Conservation (phyloP, 768 basidiomycete genomes). For the Naganishia onofrii region DNA sequence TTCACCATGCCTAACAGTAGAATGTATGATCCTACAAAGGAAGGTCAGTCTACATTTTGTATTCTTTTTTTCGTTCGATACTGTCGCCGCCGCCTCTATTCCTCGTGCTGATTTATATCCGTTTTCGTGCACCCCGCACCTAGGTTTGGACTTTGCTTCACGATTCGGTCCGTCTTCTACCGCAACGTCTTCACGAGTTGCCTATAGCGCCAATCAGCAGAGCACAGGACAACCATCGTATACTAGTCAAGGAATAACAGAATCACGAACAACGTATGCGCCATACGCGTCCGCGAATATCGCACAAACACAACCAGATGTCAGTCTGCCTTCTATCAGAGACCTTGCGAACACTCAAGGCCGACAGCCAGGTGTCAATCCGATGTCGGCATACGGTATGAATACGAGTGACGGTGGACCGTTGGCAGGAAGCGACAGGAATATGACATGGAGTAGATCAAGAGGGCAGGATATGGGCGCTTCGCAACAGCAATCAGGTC, state of each 20-base stretch:
- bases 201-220: constrained; percentile 13
- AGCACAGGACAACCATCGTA: constrained; percentile 16
- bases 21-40: constrained; percentile 24
- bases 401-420: neutral
- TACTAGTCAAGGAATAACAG: neutral
- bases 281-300: neutral
- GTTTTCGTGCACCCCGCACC: neutral
- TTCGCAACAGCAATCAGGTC: neutral
- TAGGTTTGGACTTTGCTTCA: neutral
- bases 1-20: neutral
- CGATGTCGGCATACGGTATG: constrained; percentile 2
- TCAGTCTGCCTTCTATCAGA: constrained; percentile 10
- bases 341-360: neutral
- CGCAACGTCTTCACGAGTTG: neutral
- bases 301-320: constrained; percentile 16
- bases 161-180: neutral
- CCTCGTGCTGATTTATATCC: neutral
- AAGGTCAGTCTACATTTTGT: constrained; percentile 3
- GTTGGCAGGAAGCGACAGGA: neutral
- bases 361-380: neutral
- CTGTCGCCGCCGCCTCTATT: neutral
- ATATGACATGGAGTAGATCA: neutral
- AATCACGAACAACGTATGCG: neutral
- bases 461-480: constrained; percentile 1
- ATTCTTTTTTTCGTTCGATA: neutral